Conservation (phyloP, 139 green algal species). For the Closterium sp. region DNA sequence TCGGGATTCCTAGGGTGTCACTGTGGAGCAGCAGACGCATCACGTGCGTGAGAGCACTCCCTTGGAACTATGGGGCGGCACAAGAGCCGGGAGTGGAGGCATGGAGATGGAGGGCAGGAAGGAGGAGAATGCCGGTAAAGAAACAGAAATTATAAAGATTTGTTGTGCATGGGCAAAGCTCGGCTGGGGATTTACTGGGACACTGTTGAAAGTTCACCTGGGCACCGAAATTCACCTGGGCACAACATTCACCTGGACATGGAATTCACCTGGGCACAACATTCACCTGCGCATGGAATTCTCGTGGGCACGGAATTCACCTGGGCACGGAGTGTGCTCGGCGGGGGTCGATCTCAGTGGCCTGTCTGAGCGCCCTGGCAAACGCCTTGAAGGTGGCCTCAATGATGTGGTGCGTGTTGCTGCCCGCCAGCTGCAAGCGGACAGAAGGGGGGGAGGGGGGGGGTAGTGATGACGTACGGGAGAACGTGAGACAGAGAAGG, state of each 20-base stretch:
- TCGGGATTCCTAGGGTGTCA: too few species aligned
- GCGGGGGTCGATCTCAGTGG: conserved; percentile 82
- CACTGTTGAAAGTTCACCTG: too few species aligned
- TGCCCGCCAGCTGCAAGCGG: conserved; percentile 58
- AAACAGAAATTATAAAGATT: too few species aligned
- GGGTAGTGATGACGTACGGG: not conserved
- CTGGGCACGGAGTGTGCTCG: conserved; percentile 50
- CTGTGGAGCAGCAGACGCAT: too few species aligned
- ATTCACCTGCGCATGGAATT: not conserved
- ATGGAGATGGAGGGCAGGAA: not conserved
- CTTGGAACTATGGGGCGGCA: not conserved
- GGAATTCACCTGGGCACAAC: conserved; percentile 39
- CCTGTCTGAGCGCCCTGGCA: conserved; percentile 84
- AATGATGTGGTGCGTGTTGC: conserved; percentile 98
- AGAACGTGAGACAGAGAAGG: not conserved
- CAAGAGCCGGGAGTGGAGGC: not conserved
- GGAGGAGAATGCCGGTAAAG: not conserved
- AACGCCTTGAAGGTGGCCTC: conserved; percentile 99
- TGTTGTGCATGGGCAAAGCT: too few species aligned
- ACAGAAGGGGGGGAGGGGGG: not conserved
- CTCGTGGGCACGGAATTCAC: not conserved
- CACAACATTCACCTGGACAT: not conserved
- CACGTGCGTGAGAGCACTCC: not conserved
- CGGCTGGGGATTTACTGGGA: too few species aligned
- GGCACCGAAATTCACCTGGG: too few species aligned